Evolutionary conservation across 2,329 filamentous ascomycete species (phyloP).

Genomic region (Talaromyces marneffei): DNA sequence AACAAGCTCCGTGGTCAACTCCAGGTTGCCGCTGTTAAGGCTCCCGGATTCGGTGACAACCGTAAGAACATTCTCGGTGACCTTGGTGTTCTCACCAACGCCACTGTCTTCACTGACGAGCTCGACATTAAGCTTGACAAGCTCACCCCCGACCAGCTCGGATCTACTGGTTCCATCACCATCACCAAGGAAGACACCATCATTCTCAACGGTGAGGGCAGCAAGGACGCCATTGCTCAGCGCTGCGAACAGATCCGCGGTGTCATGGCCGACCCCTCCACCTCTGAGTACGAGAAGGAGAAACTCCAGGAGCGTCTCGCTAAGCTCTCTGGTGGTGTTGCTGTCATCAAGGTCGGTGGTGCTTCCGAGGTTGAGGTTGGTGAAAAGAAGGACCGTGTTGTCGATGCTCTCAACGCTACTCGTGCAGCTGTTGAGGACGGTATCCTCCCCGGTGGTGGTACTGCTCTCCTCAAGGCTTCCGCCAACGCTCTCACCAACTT

Average conservation of each 20-base stretch:
- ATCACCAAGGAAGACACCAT: slow-evolving; percentile 99
- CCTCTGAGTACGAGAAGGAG: slow-evolving; percentile 99
- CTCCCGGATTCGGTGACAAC: slow-evolving; percentile 98
- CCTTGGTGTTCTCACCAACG: slow-evolving; percentile 90
- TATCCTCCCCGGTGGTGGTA: slow-evolving; percentile 97
- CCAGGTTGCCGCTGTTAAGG: slow-evolving; percentile 97
- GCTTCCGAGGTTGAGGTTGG: slow-evolving; percentile 97
- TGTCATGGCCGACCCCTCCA: slow-evolving; percentile 87
- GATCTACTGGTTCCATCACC: slow-evolving; percentile 94
- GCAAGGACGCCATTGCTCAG: slow-evolving; percentile 88
- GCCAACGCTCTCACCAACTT: slow-evolving; percentile 76
- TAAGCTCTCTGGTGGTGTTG: slow-evolving; percentile 97
- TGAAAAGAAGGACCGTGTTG: slow-evolving; percentile 99
- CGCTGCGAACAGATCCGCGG: slow-evolving; percentile 99
- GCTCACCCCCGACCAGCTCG: slow-evolving; percentile 90
- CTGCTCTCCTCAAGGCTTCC: slow-evolving; percentile 93
- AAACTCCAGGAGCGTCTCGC: slow-evolving; percentile 99
- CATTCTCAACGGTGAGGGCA: slow-evolving; percentile 91
- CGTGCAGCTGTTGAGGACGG: slow-evolving; percentile 98
- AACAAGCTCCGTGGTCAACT: slow-evolving; percentile 99
- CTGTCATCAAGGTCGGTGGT: slow-evolving; percentile 98
- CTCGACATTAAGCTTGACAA: slow-evolving; percentile 99
- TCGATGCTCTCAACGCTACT: slow-evolving; percentile 95
- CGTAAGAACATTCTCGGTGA: slow-evolving; percentile 99
- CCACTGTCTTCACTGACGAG: slow-evolving; percentile 96